Percentiles rank a stretch among this genome's conserved stretches.
These are phyloP conservation scores for Apocynum venetum DNA, from an alignment of 257 asterid species.

Conservation along the genomic window DNA sequence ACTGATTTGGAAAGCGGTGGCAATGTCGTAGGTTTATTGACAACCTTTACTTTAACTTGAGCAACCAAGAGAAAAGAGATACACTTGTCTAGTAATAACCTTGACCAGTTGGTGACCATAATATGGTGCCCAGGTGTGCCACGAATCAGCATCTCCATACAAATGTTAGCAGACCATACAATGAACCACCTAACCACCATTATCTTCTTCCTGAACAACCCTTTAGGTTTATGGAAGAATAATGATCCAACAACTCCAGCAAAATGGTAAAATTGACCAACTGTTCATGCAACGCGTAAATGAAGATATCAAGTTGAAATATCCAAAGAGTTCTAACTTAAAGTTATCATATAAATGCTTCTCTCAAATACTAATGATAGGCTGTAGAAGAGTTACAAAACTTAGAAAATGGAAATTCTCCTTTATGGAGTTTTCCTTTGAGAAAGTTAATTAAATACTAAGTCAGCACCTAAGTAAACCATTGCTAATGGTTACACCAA, in stretches of 20 bases:
- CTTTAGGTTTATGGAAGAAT: background rate
- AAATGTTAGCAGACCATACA: background rate
- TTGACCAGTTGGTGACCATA: too few relatives aligned
- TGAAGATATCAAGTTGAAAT: background rate
- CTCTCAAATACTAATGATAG: background rate
- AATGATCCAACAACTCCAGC: background rate
- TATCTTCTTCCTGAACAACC: background rate
- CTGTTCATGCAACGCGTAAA: background rate
- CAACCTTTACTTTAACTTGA: too few relatives aligned
- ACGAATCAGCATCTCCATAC: too few relatives aligned
- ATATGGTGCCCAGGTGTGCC: too few relatives aligned
- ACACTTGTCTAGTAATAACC: too few relatives aligned
- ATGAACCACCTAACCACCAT: background rate
- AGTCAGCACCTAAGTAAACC: background rate
- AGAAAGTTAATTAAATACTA: background rate
- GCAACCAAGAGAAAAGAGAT: too few relatives aligned
- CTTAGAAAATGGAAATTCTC: background rate
- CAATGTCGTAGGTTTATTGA: background rate
- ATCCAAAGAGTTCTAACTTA: too few relatives aligned
- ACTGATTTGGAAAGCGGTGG: background rate
- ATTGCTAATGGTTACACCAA: background rate
- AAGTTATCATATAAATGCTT: background rate
- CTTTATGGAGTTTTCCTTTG: slow-evolving; percentile 2
- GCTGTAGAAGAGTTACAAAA: background rate
- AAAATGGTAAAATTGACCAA: too few relatives aligned